Evolutionary conservation across 371 early-diverging fungal species (phyloP).

Genomic region (Synchytrium microbalum): DNA sequence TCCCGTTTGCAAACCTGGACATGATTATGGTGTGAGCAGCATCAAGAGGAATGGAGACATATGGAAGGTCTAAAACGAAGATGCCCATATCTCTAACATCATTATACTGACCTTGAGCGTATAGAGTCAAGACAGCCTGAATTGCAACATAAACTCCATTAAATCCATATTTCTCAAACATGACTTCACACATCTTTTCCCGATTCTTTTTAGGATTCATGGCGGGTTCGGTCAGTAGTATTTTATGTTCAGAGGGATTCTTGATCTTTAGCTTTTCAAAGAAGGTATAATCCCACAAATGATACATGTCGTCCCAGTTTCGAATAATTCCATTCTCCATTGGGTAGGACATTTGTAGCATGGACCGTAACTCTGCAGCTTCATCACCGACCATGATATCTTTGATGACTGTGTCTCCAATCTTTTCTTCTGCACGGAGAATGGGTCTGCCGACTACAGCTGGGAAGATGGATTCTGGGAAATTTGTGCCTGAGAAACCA

Average conservation of each 20-base stretch:
- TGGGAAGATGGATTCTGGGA: slow-evolving; percentile 91
- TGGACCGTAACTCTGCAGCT: slow-evolving; percentile 78
- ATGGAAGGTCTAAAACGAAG: neutral
- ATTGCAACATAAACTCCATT: slow-evolving; percentile 89
- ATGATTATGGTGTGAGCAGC: neutral
- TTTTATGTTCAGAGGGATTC: slow-evolving; percentile 79
- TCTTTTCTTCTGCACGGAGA: slow-evolving; percentile 86
- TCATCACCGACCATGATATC: slow-evolving; percentile 98
- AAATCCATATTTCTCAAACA: slow-evolving; percentile 95
- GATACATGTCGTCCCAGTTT: slow-evolving; percentile 97
- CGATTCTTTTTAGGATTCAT: slow-evolving; percentile 90
- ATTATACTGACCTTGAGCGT: slow-evolving; percentile 75
- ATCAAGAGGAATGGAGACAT: neutral
- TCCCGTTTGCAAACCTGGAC: slow-evolving; percentile 80
- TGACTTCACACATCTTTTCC: slow-evolving; percentile 85
- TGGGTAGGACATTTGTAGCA: slow-evolving; percentile 92
- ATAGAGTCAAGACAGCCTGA: slow-evolving; percentile 94
- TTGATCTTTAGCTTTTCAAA: slow-evolving; percentile 73
- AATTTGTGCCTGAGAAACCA: slow-evolving; percentile 93
- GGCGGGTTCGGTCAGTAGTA: slow-evolving; percentile 93
- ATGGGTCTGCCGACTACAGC: slow-evolving; percentile 96
- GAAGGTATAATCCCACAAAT: slow-evolving; percentile 96
- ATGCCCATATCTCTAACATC: neutral
- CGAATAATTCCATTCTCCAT: slow-evolving; percentile 97
- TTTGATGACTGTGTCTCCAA: slow-evolving; percentile 65